Conservation (phyloP, 805 yeast species). For the Candida sanyiensis region DNA sequence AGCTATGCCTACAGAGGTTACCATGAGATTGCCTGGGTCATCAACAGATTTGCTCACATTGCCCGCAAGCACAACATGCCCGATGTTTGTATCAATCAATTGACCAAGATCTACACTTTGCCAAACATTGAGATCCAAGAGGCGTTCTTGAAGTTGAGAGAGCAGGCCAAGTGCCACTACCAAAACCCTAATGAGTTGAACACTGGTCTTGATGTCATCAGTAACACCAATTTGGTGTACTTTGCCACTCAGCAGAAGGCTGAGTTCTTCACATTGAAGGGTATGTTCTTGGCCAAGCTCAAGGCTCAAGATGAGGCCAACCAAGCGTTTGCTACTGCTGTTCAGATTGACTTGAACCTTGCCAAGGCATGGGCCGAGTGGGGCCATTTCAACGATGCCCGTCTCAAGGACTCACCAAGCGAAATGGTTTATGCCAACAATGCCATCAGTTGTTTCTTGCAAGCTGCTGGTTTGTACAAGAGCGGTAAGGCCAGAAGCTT, state of each 20-base stretch:
- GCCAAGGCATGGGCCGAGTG: slow-evolving; percentile 99
- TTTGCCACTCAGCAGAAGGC: slow-evolving; percentile 98
- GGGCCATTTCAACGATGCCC: slow-evolving; percentile 91
- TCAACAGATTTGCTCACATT: slow-evolving; percentile 96
- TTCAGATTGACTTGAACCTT: slow-evolving; percentile 85
- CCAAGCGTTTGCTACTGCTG: slow-evolving; percentile 97
- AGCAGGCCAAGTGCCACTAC: slow-evolving; percentile 96
- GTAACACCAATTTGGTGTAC: slow-evolving; percentile 92
- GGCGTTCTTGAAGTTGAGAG: slow-evolving; percentile 90
- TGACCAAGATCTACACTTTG: slow-evolving; percentile 87
- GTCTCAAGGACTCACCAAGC: slow-evolving; percentile 76
- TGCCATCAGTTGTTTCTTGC: slow-evolving; percentile 92
- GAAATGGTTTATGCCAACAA: slow-evolving; percentile 84
- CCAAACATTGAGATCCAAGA: slow-evolving; percentile 98
- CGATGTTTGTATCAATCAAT: slow-evolving; percentile 89
- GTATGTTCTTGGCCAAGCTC: slow-evolving; percentile 92
- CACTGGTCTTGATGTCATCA: slow-evolving; percentile 93
- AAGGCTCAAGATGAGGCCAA: slow-evolving; percentile 92
- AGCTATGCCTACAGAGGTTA: slow-evolving; percentile 96
- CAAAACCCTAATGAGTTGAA: slow-evolving; percentile 86
- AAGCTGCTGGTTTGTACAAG: slow-evolving; percentile 95
- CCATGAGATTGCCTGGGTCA: slow-evolving; percentile 99
- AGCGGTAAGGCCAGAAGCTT: slow-evolving; percentile 85
- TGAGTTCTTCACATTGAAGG: slow-evolving; percentile 94
- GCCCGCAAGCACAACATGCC: slow-evolving; percentile 96